Evolutionary conservation across 1,284 basidiomycete genomes (phyloP).

Genomic region (Pseudozyma pruni): DNA sequence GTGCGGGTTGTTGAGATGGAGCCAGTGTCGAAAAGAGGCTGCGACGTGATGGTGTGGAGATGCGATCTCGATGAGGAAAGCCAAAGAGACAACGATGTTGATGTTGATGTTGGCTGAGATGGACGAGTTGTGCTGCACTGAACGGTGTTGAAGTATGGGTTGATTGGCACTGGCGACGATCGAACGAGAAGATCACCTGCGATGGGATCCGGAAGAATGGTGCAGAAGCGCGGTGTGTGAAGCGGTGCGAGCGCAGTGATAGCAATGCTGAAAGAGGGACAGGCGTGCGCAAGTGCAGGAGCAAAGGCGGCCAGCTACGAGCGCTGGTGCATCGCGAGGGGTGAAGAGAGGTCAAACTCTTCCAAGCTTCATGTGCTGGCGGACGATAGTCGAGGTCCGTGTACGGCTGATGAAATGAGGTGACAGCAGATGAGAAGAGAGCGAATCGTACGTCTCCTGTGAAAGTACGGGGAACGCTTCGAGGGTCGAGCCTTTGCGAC

Average conservation of each 20-base stretch:
- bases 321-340: constrained; percentile 10
- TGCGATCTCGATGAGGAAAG: too few relatives aligned
- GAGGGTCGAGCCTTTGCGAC: constrained; percentile 2
- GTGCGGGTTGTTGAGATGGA: too few relatives aligned
- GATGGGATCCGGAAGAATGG: too few relatives aligned
- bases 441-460: not conserved
- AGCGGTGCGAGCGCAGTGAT: not conserved
- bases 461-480: not conserved
- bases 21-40: too few relatives aligned
- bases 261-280: not conserved
- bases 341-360: not conserved
- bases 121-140: too few relatives aligned
- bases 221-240: too few relatives aligned
- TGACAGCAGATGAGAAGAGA: not conserved
- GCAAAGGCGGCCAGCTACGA: constrained; percentile 1
- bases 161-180: too few relatives aligned
- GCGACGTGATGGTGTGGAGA: too few relatives aligned
- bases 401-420: constrained; percentile 9
- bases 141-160: too few relatives aligned
- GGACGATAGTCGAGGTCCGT: not conserved
- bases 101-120: too few relatives aligned
- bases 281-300: constrained; percentile 3
- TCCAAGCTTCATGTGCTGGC: constrained; percentile 5
- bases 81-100: too few relatives aligned
- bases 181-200: too few relatives aligned